Conservation (phyloP, 164 flowering plant species). For the Kalanchoe fedtschenkoi region DNA sequence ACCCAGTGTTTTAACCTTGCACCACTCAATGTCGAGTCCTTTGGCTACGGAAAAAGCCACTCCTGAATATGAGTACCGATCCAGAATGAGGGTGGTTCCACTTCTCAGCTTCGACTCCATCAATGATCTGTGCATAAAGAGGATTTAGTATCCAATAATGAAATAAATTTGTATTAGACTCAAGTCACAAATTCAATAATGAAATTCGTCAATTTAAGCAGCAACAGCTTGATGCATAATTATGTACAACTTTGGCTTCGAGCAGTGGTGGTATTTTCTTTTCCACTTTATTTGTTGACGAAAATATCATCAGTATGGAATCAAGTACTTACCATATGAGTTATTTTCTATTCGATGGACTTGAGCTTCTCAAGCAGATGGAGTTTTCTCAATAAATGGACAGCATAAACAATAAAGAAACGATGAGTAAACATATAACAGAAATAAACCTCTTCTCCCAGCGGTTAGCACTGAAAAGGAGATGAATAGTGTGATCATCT, state of each 20-base stretch:
- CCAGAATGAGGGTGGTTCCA: conserved; percentile 74
- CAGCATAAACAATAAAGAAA: too few species aligned
- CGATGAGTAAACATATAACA: background rate
- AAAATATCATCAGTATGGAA: too few species aligned
- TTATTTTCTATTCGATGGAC: too few species aligned
- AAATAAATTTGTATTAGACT: too few species aligned
- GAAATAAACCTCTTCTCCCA: conserved; percentile 1
- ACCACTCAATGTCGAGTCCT: conserved; percentile 84
- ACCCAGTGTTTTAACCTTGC: conserved; percentile 42
- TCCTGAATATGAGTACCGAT: conserved; percentile 86
- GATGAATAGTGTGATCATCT: conserved; percentile 6
- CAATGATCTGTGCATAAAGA: conserved; percentile 35
- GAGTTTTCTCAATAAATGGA: too few species aligned
- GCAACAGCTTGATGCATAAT: too few species aligned
- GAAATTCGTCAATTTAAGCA: background rate
- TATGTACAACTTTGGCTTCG: too few species aligned
- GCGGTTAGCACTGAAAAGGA: conserved; percentile 2
- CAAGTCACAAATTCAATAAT: background rate
- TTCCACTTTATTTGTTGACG: too few species aligned
- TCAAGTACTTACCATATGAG: too few species aligned
- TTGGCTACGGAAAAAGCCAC: conserved; percentile 90
- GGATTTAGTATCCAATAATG: background rate
- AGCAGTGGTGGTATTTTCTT: too few species aligned
- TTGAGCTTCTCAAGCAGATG: too few species aligned
- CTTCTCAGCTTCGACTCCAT: conserved; percentile 66